Conservation (phyloP, 1,139 yeast genomes). For the Blastobotrys elegans region DNA sequence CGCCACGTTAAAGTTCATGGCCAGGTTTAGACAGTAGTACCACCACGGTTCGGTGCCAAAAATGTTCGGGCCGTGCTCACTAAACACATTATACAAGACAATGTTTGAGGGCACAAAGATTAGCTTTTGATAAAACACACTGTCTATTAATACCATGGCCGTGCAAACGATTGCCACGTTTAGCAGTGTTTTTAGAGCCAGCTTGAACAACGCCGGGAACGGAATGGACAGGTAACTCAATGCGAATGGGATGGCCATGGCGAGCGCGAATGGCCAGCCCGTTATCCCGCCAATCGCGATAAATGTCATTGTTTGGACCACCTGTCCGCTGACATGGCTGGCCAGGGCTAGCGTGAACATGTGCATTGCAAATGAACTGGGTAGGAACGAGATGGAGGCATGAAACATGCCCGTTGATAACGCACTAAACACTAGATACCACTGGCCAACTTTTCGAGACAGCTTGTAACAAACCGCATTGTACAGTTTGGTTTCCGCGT, state of each 20-base stretch:
- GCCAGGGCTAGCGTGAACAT: constrained; percentile 54
- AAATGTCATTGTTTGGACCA: constrained; percentile 44
- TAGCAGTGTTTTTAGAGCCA: constrained; percentile 11
- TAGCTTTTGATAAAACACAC: constrained; percentile 55
- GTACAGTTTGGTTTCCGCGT: constrained; percentile 50
- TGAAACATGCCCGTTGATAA: constrained; percentile 71
- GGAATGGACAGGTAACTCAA: constrained; percentile 22
- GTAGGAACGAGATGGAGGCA: constrained; percentile 78
- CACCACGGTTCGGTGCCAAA: constrained; percentile 84
- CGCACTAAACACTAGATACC: constrained; percentile 51
- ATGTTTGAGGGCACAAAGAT: constrained; percentile 78
- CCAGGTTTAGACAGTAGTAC: constrained; percentile 65
- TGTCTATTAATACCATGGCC: constrained; percentile 49
- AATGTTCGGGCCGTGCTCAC: constrained; percentile 74
- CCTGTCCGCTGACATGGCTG: constrained; percentile 32
- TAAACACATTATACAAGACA: constrained; percentile 74
- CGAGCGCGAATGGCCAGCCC: constrained; percentile 91
- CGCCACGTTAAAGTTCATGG: constrained; percentile 65
- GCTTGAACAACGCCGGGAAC: not conserved
- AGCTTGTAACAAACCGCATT: constrained; percentile 39
- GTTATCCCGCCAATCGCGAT: constrained; percentile 63
- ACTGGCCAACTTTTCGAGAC: constrained; percentile 43
- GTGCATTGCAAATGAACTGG: constrained; percentile 82
- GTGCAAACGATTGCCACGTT: constrained; percentile 23
- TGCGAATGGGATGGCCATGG: constrained; percentile 55